A percentile compares a stretch with the other conserved stretches of the same genome.
phyloP scores from a whole-genome alignment of 2,329 filamentous ascomycete genomes.

The Trichoderma polysporum region DNA sequence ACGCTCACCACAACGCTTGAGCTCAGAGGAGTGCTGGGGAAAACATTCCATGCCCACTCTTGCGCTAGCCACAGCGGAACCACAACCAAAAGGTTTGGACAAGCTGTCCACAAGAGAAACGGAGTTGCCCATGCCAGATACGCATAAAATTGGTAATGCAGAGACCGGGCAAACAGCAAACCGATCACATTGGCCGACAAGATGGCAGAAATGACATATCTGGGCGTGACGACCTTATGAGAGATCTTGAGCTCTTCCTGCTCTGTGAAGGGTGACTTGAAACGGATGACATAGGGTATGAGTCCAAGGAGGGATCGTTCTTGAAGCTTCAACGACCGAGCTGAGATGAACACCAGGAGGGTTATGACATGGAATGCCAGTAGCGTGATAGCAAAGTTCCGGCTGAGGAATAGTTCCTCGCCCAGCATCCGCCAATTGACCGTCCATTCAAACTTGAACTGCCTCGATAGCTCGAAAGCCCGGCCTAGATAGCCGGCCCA shows the following conservation, averaged over 20 bases:
- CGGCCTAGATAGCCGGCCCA: constrained; percentile 70
- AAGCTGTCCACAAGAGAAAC: constrained; percentile 79
- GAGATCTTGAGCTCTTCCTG: constrained; percentile 58
- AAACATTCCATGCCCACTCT: constrained; percentile 94
- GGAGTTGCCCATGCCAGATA: constrained; percentile 89
- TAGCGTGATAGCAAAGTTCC: constrained; percentile 65
- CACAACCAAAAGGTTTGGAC: constrained; percentile 65
- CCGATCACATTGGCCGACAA: constrained; percentile 76
- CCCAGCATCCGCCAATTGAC: constrained; percentile 98
- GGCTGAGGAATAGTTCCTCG: constrained; percentile 73
- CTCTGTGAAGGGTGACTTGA: constrained; percentile 46
- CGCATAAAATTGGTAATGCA: constrained; percentile 95
- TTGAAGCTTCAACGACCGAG: constrained; percentile 71
- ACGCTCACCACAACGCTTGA: constrained; percentile 66
- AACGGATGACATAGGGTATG: constrained; percentile 43
- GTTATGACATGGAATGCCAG: constrained; percentile 64
- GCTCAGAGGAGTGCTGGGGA: constrained; percentile 67
- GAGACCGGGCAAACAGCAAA: constrained; percentile 78
- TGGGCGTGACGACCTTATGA: constrained; percentile 58
- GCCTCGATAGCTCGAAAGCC: constrained; percentile 86
- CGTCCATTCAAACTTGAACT: constrained; percentile 97
- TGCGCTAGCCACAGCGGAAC: constrained; percentile 72
- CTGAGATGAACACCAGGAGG: constrained; percentile 64
- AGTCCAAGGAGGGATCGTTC: constrained; percentile 58
- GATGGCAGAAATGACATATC: constrained; percentile 74